A percentile compares a stretch with the other conserved stretches of the same genome.
These are phyloP conservation scores for Eragrostis tef DNA, from an alignment of 202 grass and related monocot genomes.

Conservation along the genomic window DNA sequence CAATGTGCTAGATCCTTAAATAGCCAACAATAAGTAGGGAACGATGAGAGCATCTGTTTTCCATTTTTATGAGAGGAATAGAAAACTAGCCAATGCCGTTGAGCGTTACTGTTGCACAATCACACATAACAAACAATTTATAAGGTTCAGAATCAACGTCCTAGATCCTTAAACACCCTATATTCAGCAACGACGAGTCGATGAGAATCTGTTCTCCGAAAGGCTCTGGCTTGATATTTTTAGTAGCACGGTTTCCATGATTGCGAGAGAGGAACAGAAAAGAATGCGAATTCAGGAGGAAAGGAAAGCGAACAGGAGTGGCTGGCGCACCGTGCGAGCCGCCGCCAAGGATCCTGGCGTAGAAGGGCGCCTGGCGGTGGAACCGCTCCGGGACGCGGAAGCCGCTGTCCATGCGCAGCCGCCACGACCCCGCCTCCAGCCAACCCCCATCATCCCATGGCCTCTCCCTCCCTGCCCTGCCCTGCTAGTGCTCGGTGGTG, in stretches of 20 bases:
- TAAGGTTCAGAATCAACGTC: neutral
- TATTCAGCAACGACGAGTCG: neutral
- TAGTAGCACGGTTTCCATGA: neutral
- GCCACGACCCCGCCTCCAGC: conserved; percentile 36
- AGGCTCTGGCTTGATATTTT: too few relatives aligned
- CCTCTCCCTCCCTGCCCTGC: neutral
- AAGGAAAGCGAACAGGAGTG: too few relatives aligned
- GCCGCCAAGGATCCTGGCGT: conserved; percentile 44
- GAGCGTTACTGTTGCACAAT: neutral
- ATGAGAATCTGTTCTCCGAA: neutral
- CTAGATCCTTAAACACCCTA: neutral
- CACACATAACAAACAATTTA: neutral
- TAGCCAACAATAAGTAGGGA: neutral
- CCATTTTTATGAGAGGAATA: too few relatives aligned
- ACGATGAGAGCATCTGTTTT: neutral
- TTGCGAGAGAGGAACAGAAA: neutral
- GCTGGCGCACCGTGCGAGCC: conserved; percentile 31
- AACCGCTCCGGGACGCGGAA: conserved; percentile 43
- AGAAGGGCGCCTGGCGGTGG: conserved; percentile 47
- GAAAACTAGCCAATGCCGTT: neutral
- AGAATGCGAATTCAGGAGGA: neutral
- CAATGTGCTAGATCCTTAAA: neutral
- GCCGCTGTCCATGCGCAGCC: conserved; percentile 52
- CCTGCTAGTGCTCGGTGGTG: neutral
- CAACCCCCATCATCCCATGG: conserved; percentile 6